Evolutionary conservation across 192 early-diverging fungal genomes (phyloP), one percentile per base, ranked within the genome.

Genomic region (Umbelopsis isabellina): DNA sequence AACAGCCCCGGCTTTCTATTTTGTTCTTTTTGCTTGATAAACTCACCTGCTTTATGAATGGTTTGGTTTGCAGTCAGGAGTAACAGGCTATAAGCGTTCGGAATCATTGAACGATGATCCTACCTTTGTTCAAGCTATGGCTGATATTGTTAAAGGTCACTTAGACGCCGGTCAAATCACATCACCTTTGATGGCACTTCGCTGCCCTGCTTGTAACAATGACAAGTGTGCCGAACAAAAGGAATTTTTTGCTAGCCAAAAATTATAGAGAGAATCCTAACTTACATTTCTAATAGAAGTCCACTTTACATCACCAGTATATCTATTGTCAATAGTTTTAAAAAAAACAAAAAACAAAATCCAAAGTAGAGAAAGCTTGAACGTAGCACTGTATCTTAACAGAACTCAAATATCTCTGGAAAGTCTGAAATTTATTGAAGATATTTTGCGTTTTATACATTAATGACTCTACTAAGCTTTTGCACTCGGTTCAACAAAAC

Each of bases 41-140:
- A 7, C 8, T 45, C 45, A 37, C n/a, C 13, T 47, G 16, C 15
- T 35, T 49, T 72, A 30, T 66, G 23, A 23, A 33, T 65, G n/a
- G n/a, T n/a, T n/a, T n/a, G n/a, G 33, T 16, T 65, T 67, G 66
- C 23, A 58, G 91, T 86, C 86, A 13, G 95, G 95, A 9, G 84
- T 99, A 13, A 90, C 83, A 4, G 92, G 94, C 35, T 91, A 90
- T 69, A 92, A 91, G 71, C 90, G 97, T 16, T 92, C 89, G 30
- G 95, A 95, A 77, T 95, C 96, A 13, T 80, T 99, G 49, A 99
- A 99, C 66, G 97, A 90, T 73, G 87, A 94, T 69, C 92, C 95
- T 4, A 75, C 92, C 0, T 99, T 99, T 82, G 93, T 96, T 27
- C 85, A 93, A 46, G 94, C 93, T 3, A 83, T 99, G 84, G 94